Evolutionary conservation across 83 land plant species (phyloP).

Genomic region (Diphasiastrum complanatum): DNA sequence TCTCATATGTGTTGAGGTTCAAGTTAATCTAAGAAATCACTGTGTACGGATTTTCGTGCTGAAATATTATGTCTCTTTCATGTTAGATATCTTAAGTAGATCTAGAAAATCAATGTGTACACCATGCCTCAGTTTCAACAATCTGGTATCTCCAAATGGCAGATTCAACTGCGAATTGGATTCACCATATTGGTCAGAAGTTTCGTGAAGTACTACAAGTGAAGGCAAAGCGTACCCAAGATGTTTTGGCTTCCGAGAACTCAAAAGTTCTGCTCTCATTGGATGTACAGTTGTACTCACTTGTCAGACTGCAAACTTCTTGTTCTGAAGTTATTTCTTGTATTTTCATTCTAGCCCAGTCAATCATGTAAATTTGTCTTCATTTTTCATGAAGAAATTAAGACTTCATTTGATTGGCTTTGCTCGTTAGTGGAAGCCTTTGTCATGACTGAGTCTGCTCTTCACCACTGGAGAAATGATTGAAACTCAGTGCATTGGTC

Average conservation of each 20-base stretch:
- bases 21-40: too few species aligned
- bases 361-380: not conserved
- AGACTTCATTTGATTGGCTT: too few species aligned
- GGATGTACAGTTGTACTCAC: not conserved
- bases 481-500: too few species aligned
- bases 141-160: constrained; percentile 2
- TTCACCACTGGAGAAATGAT: too few species aligned
- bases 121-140: not conserved
- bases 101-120: constrained; percentile 6
- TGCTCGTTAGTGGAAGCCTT: too few species aligned
- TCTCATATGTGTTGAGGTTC: too few species aligned
- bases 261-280: not conserved
- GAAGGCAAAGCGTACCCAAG: constrained; percentile 50
- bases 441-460: too few species aligned
- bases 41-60: too few species aligned
- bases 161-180: constrained; percentile 35
- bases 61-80: too few species aligned
- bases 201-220: constrained; percentile 68
- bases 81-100: constrained; percentile 6
- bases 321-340: not conserved
- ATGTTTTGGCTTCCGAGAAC: constrained; percentile 22
- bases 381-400: not conserved
- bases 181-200: constrained; percentile 46
- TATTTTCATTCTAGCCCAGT: not conserved
- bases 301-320: not conserved